Percentiles rank a stretch among this genome's conserved stretches.
Conservation (phyloP, 495 filamentous ascomycete genomes). For the Penicillium angulare region DNA sequence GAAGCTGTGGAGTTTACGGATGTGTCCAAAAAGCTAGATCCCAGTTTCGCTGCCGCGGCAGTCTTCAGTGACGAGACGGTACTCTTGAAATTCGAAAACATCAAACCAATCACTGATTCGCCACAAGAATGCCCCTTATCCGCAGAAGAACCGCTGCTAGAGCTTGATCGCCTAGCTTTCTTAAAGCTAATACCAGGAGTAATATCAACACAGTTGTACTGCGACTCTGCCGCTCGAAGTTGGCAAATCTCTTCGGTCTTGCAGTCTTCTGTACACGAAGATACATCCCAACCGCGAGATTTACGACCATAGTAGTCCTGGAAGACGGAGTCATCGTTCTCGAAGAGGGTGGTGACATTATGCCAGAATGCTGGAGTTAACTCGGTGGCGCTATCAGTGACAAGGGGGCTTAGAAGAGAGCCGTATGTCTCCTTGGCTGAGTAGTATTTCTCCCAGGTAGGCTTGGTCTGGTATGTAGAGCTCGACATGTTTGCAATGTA, state of each 20-base stretch:
- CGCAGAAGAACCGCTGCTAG: not conserved
- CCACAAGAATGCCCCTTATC: conserved; percentile 8
- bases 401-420: conserved; percentile 37
- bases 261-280: conserved; percentile 34
- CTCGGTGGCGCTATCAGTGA: conserved; percentile 37
- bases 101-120: conserved; percentile 11
- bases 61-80: conserved; percentile 7
- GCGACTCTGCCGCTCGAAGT: conserved; percentile 34
- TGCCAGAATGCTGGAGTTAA: conserved; percentile 58
- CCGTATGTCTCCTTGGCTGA: conserved; percentile 53
- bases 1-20: conserved; percentile 3
- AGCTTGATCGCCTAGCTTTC: conserved; percentile 10
- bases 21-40: conserved; percentile 8
- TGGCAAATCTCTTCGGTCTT: conserved; percentile 41
- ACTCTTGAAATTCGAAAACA: conserved; percentile 13
- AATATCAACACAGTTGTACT: conserved; percentile 27
- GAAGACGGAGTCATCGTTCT: conserved; percentile 36
- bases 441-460: conserved; percentile 53
- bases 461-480: conserved; percentile 38
- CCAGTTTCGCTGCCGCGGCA: conserved; percentile 6
- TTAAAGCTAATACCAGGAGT: conserved; percentile 23
- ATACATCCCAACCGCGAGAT: conserved; percentile 35
- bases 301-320: conserved; percentile 40
- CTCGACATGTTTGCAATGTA: conserved; percentile 52
- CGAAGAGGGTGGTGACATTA: conserved; percentile 46